These are phyloP conservation scores for Diaporthe sp. DNA, from an alignment of 2,329 filamentous ascomycete genomes.

Conservation along the genomic window DNA sequence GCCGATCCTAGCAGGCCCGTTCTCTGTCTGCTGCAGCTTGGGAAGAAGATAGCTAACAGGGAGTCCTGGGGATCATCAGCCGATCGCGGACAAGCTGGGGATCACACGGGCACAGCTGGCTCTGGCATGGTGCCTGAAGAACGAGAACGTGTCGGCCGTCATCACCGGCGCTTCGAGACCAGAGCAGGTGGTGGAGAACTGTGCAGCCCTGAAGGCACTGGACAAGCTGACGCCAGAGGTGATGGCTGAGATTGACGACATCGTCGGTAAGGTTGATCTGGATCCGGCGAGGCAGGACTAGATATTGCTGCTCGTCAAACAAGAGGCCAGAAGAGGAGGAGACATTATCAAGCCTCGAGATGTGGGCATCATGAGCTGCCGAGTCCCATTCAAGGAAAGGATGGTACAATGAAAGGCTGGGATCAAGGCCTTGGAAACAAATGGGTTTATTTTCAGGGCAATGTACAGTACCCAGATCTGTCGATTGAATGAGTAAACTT, in stretches of 20 bases:
- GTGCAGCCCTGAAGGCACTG: slow-evolving; percentile 65
- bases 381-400: not conserved
- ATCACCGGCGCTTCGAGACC: slow-evolving; percentile 72
- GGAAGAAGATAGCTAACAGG: slow-evolving; percentile 45
- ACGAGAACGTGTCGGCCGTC: slow-evolving; percentile 73
- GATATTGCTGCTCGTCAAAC: no score
- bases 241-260: slow-evolving; percentile 68
- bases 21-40: not conserved
- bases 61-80: slow-evolving; percentile 57
- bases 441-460: not conserved
- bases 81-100: slow-evolving; percentile 75
- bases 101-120: slow-evolving; percentile 70
- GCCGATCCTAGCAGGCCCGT: not conserved
- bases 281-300: slow-evolving; percentile 48
- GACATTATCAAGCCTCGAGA: no score
- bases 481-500: not conserved
- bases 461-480: not conserved
- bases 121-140: slow-evolving; percentile 75
- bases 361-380: not conserved
- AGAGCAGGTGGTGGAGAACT: slow-evolving; percentile 73
- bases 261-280: slow-evolving; percentile 48
- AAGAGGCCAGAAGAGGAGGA: not conserved
- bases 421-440: not conserved
- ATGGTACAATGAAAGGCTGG: not conserved
- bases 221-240: slow-evolving; percentile 72